phyloP scores from a whole-genome alignment of 148 eudicot genomes.

The Spergularia marina region DNA sequence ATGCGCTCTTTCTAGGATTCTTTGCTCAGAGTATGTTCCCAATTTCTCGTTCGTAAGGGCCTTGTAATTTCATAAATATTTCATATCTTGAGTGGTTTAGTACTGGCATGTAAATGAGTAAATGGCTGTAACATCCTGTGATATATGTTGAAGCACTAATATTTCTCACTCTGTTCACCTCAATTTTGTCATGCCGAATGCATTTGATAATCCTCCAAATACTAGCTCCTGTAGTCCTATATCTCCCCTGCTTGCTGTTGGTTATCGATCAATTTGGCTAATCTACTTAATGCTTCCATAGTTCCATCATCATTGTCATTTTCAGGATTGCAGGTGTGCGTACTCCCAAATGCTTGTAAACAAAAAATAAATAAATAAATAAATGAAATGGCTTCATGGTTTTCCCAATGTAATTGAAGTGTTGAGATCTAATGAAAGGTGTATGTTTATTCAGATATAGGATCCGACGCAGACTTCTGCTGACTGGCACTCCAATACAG shows the following conservation, averaged over 20 bases:
- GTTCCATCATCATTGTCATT: not conserved
- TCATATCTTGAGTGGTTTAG: not conserved
- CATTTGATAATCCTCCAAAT: not conserved
- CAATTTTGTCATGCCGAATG: not conserved
- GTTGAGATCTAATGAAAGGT: conserved; percentile 8
- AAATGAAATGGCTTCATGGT: too few species aligned
- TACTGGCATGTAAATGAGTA: not conserved
- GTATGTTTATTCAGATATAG: conserved; percentile 42
- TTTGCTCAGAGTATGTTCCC: conserved; percentile 75
- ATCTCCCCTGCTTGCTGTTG: not conserved
- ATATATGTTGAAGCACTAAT: not conserved
- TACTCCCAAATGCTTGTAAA: too few species aligned
- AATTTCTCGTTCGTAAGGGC: not conserved
- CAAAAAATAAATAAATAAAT: too few species aligned
- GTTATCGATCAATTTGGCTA: not conserved
- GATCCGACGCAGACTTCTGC: conserved; percentile 78
- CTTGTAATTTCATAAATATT: not conserved
- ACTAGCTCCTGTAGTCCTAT: too few species aligned
- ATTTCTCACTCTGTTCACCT: not conserved
- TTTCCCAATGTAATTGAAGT: not conserved
- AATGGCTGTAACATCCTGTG: not conserved
- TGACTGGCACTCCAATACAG: conserved; percentile 99
- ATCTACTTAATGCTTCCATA: not conserved
- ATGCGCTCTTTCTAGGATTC: conserved; percentile 85
- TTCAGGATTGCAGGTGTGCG: not conserved